Evolutionary conservation across 2,329 filamentous ascomycete species (phyloP).

Genomic region (Beauveria caledonica): DNA sequence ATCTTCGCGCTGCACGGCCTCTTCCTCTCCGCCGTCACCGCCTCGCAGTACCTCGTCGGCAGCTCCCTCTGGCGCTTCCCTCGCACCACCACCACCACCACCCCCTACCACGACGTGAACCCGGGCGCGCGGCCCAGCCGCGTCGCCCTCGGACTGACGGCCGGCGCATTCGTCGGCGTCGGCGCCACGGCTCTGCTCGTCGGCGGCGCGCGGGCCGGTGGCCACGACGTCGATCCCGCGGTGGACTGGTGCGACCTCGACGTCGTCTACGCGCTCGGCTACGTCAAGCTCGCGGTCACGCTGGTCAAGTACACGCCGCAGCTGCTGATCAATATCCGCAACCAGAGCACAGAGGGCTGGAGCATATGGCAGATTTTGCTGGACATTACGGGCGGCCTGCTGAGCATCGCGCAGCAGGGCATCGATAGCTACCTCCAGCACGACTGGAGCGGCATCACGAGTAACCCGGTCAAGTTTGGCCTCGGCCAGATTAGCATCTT

Average conservation of each 20-base stretch:
- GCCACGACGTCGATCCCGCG: slow-evolving; percentile 26
- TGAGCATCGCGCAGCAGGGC: slow-evolving; percentile 73
- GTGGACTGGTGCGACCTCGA: slow-evolving; percentile 55
- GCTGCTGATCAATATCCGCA: slow-evolving; percentile 72
- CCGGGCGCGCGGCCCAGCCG: slow-evolving; percentile 46
- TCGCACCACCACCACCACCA: slow-evolving; percentile 19
- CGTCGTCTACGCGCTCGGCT: slow-evolving; percentile 62
- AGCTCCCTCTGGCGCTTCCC: slow-evolving; percentile 61
- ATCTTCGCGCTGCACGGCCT: slow-evolving; percentile 78
- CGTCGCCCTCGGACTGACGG: slow-evolving; percentile 59
- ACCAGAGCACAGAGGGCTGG: slow-evolving; percentile 82
- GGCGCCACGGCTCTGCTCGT: slow-evolving; percentile 41
- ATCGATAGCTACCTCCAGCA: slow-evolving; percentile 78
- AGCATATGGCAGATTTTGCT: slow-evolving; percentile 76
- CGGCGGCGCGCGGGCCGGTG: slow-evolving; percentile 24
- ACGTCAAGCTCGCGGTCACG: slow-evolving; percentile 83
- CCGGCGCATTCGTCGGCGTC: slow-evolving; percentile 58
- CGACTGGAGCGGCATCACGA: slow-evolving; percentile 85
- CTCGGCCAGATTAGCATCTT: slow-evolving; percentile 78
- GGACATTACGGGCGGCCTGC: slow-evolving; percentile 70
- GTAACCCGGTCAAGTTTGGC: slow-evolving; percentile 85
- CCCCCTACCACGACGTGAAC: slow-evolving; percentile 23
- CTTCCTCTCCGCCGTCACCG: slow-evolving; percentile 61
- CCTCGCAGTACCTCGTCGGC: slow-evolving; percentile 67
- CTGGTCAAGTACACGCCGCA: slow-evolving; percentile 91